These are phyloP conservation scores for Alternaria ventricosa DNA, from an alignment of 2,329 filamentous ascomycete genomes.

Conservation along the genomic window DNA sequence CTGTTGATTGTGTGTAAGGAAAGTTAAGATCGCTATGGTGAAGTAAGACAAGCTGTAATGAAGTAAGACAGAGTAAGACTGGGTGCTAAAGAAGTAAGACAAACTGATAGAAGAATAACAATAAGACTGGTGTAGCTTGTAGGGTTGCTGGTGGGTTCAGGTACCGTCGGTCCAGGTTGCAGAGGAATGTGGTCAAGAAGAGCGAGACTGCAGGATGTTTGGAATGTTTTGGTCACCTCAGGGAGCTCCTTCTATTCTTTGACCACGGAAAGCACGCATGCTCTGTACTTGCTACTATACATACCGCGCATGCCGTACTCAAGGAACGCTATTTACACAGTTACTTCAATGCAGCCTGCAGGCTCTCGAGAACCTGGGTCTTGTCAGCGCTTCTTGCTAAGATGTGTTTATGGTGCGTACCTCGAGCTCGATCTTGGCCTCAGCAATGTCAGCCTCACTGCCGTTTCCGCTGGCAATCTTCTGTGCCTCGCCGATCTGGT, in stretches of 20 bases:
- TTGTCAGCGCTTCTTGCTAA: conserved; percentile 44
- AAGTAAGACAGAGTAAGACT: neutral
- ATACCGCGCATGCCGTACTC: conserved; percentile 24
- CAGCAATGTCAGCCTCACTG: conserved; percentile 96
- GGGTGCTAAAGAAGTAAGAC: conserved; percentile 5
- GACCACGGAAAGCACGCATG: conserved; percentile 36
- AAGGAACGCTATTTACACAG: conserved; percentile 55
- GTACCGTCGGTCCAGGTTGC: conserved; percentile 22
- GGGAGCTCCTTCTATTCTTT: conserved; percentile 46
- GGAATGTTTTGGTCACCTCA: conserved; percentile 32
- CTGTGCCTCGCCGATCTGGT: conserved; percentile 92
- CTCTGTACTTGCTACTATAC: conserved; percentile 17
- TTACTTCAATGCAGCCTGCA: conserved; percentile 83
- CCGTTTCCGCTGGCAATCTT: conserved; percentile 90
- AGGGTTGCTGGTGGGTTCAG: conserved; percentile 25
- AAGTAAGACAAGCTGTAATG: neutral
- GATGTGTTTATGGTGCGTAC: conserved; percentile 58
- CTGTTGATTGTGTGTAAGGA: neutral
- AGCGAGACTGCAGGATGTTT: conserved; percentile 12
- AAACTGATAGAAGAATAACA: conserved; percentile 19
- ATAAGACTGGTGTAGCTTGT: conserved; percentile 17
- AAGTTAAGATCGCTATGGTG: neutral
- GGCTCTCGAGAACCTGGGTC: conserved; percentile 77
- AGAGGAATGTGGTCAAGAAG: conserved; percentile 4
- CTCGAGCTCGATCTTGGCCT: conserved; percentile 99